A percentile compares a stretch with the other conserved stretches of the same genome.
Evolutionary conservation across 2,329 filamentous ascomycete species (phyloP).

Genomic region (Fusarium euwallaceae): DNA sequence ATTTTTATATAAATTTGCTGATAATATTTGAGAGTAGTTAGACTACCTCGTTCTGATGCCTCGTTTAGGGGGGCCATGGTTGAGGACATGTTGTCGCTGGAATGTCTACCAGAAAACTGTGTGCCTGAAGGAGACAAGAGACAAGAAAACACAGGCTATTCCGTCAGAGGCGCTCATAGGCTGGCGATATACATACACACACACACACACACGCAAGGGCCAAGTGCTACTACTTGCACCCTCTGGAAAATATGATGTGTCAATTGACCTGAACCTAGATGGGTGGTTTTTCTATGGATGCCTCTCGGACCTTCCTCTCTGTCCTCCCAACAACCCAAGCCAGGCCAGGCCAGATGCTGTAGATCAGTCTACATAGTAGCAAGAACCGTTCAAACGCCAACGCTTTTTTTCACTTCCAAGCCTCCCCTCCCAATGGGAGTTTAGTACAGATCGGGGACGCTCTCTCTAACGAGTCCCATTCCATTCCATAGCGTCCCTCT

Average conservation of each 20-base stretch:
- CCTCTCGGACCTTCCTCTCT: slow-evolving; percentile 11
- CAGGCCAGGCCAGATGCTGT: slow-evolving; percentile 18
- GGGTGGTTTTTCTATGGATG: slow-evolving; percentile 12
- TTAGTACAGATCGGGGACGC: slow-evolving; percentile 34
- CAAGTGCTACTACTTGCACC: slow-evolving; percentile 1
- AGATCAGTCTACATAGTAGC: slow-evolving; percentile 32
- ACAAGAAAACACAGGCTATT: background rate
- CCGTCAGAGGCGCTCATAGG: slow-evolving; percentile 2
- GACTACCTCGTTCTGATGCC: background rate
- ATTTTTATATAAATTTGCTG: background rate
- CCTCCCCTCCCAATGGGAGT: slow-evolving; percentile 33
- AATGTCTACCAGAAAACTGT: background rate
- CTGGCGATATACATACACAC: background rate
- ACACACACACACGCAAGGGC: background rate
- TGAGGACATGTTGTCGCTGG: background rate
- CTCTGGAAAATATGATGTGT: slow-evolving; percentile 18
- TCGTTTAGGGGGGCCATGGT: background rate
- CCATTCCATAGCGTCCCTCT: slow-evolving; percentile 14
- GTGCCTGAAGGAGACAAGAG: slow-evolving; percentile 1
- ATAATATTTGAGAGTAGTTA: background rate
- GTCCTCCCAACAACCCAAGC: slow-evolving; percentile 10
- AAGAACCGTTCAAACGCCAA: slow-evolving; percentile 48
- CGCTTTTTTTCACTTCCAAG: slow-evolving; percentile 42
- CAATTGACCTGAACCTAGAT: slow-evolving; percentile 25
- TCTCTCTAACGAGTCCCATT: slow-evolving; percentile 5